These are phyloP conservation scores for Boletus reticulatus DNA, from an alignment of 768 basidiomycete species.

Conservation along the genomic window DNA sequence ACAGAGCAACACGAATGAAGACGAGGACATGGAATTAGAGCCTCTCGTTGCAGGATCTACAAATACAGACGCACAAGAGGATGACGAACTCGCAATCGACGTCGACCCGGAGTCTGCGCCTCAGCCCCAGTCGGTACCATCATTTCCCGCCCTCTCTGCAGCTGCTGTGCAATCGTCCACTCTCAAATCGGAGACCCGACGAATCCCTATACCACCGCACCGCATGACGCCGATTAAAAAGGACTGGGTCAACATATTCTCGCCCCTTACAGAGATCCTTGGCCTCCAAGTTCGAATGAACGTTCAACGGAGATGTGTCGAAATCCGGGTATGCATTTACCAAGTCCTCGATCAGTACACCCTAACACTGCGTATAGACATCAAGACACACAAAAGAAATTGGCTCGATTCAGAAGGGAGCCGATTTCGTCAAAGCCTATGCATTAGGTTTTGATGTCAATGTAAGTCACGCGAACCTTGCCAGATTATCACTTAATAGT, in stretches of 20 bases:
- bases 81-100: conserved; percentile 66
- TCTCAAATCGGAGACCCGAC: conserved; percentile 81
- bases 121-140: conserved; percentile 52
- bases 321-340: conserved; percentile 72
- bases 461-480: conserved; percentile 42
- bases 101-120: conserved; percentile 43
- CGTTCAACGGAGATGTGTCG: conserved; percentile 81
- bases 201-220: conserved; percentile 92
- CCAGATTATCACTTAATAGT: not conserved
- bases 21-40: conserved; percentile 32
- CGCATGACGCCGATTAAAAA: conserved; percentile 96
- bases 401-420: conserved; percentile 93
- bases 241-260: conserved; percentile 95
- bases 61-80: conserved; percentile 33
- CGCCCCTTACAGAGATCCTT: conserved; percentile 91
- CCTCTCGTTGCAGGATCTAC: conserved; percentile 7
- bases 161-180: conserved; percentile 47
- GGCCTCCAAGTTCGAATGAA: conserved; percentile 98
- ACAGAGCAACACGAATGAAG: conserved; percentile 16
- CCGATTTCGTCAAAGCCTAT: conserved; percentile 95
- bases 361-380: conserved; percentile 50
- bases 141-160: conserved; percentile 68
- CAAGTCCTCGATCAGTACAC: not conserved
- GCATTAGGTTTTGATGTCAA: conserved; percentile 94
- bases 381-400: conserved; percentile 93